Conservation (phyloP, 2,329 filamentous ascomycete species). For the Exophiala dermatitidis region DNA sequence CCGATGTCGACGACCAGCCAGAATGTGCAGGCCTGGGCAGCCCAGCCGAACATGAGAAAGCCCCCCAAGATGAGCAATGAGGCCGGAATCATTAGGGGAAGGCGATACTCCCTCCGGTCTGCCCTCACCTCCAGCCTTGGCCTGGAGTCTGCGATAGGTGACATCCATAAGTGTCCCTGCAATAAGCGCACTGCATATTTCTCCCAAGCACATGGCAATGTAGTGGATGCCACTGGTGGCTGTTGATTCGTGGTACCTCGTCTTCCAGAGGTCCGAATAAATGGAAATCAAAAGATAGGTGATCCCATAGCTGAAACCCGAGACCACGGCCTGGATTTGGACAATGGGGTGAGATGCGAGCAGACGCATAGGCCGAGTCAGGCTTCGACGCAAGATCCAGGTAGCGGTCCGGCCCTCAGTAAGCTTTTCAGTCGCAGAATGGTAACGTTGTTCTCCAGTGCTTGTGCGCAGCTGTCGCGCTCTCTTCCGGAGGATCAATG, state of each 20-base stretch:
- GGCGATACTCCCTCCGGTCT: slow-evolving; percentile 49
- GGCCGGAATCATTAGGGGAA: slow-evolving; percentile 46
- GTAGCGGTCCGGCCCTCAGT: neutral
- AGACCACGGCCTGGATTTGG: slow-evolving; percentile 43
- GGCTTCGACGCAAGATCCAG: neutral
- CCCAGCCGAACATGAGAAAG: slow-evolving; percentile 29
- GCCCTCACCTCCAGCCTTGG: slow-evolving; percentile 6
- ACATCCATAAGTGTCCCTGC: slow-evolving; percentile 37
- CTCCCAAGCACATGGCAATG: slow-evolving; percentile 50
- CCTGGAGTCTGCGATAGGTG: slow-evolving; percentile 27
- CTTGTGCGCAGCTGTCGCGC: neutral
- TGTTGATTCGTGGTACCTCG: slow-evolving; percentile 43
- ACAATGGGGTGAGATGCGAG: slow-evolving; percentile 49
- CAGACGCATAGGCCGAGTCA: slow-evolving; percentile 28
- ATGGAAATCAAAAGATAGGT: slow-evolving; percentile 52
- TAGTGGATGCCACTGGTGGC: slow-evolving; percentile 51
- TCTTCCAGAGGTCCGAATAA: slow-evolving; percentile 48
- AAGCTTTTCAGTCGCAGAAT: neutral
- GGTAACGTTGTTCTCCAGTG: slow-evolving; percentile 1
- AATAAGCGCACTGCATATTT: slow-evolving; percentile 44
- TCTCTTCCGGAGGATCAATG: slow-evolving; percentile 38
- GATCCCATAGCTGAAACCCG: slow-evolving; percentile 37
- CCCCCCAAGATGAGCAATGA: slow-evolving; percentile 35
- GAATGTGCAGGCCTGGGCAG: slow-evolving; percentile 22
- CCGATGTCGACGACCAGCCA: slow-evolving; percentile 29